Evolutionary conservation across 805 yeast genomes (phyloP), one percentile per base, ranked within the genome.

Genomic region (Zygoascus tannicola): DNA sequence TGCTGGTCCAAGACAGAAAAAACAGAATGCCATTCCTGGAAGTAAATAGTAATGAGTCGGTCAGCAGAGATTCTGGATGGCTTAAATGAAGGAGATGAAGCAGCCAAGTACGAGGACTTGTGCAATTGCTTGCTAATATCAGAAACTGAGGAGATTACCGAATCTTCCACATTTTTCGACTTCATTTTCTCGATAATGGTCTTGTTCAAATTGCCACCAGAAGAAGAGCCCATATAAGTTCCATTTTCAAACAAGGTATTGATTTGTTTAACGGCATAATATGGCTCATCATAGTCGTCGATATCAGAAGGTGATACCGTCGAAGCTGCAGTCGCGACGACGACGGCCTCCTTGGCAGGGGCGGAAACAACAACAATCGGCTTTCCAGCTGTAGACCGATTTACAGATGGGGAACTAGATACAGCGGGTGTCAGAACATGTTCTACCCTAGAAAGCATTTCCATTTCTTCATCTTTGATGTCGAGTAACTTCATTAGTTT

Each of bases 21-120:
- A 4, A 76, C 62, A 21, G 74, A 69, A 22, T 83, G 80, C 94
- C 95, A 87, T 46, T 81, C 80, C 49, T 76, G 78, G 62, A 85
- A 86, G 57, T 74, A 87, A 2, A 76, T 58, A 0, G 81, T 71
- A 16, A 83, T 71, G 23, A 84, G 69, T 21, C 78, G 77, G 59
- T 87, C 95, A 45, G 85, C 59, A 46, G 77, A 76, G 20, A 76
- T 58, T 44, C 80, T 70, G 19, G 80, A 66, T 2, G 76, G 76
- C 21, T 77, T 32, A 23, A 37, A 37, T 8, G 32, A 4, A 22
- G 32, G 5, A 5, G 48, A 34, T 14, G 43, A 26, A 18, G 40
- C 22, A 8, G 48, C 37, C 15, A 40, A 10, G 5, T 15, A n/a
- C 16, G 35, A 40, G 22, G 22, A 20, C 14, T 3, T 7, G 14